Evolutionary conservation across 2,329 filamentous ascomycete species (phyloP).

Genomic region (Aspergillus niger): DNA sequence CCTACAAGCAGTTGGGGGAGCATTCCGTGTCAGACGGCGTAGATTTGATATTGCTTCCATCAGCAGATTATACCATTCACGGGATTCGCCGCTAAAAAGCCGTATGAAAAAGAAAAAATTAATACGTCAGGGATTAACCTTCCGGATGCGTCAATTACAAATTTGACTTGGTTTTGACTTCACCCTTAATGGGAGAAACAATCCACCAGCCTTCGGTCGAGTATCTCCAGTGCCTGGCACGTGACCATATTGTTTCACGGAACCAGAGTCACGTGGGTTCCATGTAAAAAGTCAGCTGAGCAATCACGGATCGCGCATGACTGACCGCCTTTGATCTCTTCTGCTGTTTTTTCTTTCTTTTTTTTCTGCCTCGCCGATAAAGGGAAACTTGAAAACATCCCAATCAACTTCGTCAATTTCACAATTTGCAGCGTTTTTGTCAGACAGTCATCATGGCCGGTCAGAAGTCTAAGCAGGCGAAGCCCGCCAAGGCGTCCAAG

Average conservation of each 20-base stretch:
- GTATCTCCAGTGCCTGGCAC: background rate
- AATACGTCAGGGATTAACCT: too few relatives aligned
- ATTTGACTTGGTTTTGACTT: background rate
- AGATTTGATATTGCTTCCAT: background rate
- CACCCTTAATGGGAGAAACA: background rate
- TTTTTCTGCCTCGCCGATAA: background rate
- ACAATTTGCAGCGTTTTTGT: background rate
- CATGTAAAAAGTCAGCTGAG: background rate
- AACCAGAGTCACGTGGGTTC: background rate
- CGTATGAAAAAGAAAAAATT: too few relatives aligned
- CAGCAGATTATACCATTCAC: background rate
- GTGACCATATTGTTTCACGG: background rate
- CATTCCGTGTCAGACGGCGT: background rate
- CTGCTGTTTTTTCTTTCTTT: background rate
- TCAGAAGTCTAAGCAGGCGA: conserved; percentile 25
- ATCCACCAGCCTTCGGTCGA: too few relatives aligned
- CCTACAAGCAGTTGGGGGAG: background rate
- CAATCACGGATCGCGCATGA: background rate
- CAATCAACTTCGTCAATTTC: background rate
- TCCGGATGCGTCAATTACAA: background rate
- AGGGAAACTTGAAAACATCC: conserved; percentile 4
- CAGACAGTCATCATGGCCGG: conserved; percentile 29
- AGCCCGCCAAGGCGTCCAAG: conserved; percentile 26
- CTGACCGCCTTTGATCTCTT: background rate
- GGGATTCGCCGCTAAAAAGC: background rate